Conservation (phyloP, 2,329 filamentous ascomycete genomes). For the Talaromyces sp. region DNA sequence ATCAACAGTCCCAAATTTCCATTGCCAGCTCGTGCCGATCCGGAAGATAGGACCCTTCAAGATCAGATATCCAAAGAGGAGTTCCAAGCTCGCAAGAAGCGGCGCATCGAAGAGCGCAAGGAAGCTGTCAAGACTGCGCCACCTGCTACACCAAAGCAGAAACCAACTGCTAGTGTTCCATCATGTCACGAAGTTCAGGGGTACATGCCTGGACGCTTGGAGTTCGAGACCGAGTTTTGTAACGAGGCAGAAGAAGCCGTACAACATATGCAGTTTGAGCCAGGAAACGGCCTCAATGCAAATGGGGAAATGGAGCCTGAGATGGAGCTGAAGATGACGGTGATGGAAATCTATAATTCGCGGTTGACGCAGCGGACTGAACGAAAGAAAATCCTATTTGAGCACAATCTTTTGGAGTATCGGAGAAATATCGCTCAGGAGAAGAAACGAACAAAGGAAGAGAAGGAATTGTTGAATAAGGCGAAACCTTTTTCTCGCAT, state of each 20-base stretch:
- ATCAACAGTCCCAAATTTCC: constrained; percentile 80
- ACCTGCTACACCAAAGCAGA: constrained; percentile 82
- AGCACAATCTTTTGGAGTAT: constrained; percentile 90
- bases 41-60: constrained; percentile 70
- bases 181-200: constrained; percentile 97
- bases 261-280: constrained; percentile 96
- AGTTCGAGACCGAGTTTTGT: constrained; percentile 96
- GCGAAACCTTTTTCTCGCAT: constrained; percentile 93
- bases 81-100: constrained; percentile 89
- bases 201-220: constrained; percentile 94
- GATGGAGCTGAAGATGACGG: constrained; percentile 93
- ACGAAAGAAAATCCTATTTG: constrained; percentile 93
- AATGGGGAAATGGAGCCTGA: constrained; percentile 89
- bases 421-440: constrained; percentile 82
- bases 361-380: constrained; percentile 85
- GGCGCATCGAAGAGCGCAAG: constrained; percentile 84
- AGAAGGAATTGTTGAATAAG: constrained; percentile 83
- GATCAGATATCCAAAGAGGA: constrained; percentile 81
- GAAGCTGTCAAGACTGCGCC: constrained; percentile 79
- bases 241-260: constrained; percentile 98
- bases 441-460: constrained; percentile 94
- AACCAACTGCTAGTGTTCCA: constrained; percentile 90
- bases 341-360: constrained; percentile 97
- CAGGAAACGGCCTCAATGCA: constrained; percentile 85
- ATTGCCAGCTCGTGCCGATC: constrained; percentile 78